These are phyloP conservation scores for Iris macrosiphon DNA, from an alignment of 106 monocot genomes.

Conservation along the genomic window DNA sequence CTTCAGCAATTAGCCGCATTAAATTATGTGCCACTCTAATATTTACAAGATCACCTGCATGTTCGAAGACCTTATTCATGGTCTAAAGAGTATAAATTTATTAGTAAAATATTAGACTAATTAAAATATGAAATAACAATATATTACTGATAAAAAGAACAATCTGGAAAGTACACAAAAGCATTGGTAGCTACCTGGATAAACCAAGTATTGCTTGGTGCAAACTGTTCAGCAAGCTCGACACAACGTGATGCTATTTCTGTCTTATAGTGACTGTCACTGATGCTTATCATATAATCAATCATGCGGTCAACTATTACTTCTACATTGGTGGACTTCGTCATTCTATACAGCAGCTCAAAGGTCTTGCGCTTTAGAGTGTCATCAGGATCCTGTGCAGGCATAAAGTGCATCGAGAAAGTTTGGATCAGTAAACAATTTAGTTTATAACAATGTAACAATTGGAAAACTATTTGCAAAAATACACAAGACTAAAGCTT, in stretches of 20 bases:
- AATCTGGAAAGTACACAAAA: background rate
- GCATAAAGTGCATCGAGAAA: no score
- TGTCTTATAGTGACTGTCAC: slow-evolving; percentile 89
- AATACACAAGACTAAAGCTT: no score
- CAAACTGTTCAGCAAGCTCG: slow-evolving; percentile 98
- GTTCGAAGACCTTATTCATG: slow-evolving; percentile 99
- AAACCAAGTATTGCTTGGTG: slow-evolving; percentile 99
- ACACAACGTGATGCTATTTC: slow-evolving; percentile 99
- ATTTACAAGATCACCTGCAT: slow-evolving; percentile 98
- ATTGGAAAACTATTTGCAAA: no score
- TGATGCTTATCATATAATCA: slow-evolving; percentile 98
- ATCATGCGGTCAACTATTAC: slow-evolving; percentile 99
- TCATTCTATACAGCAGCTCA: slow-evolving; percentile 95
- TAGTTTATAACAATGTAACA: no score
- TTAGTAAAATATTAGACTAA: slow-evolving; percentile 8
- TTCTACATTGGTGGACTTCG: slow-evolving; percentile 97
- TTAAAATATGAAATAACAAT: no score
- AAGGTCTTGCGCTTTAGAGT: slow-evolving; percentile 97
- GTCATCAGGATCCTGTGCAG: slow-evolving; percentile 88
- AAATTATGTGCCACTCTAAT: slow-evolving; percentile 91
- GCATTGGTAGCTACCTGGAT: slow-evolving; percentile 59
- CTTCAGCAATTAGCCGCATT: slow-evolving; percentile 95
- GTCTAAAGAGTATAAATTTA: slow-evolving; percentile 45
- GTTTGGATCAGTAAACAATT: no score
- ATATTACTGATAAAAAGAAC: background rate